Evolutionary conservation across 257 asterid genomes (phyloP).

Genomic region (Lithospermum erythrorhizon): DNA sequence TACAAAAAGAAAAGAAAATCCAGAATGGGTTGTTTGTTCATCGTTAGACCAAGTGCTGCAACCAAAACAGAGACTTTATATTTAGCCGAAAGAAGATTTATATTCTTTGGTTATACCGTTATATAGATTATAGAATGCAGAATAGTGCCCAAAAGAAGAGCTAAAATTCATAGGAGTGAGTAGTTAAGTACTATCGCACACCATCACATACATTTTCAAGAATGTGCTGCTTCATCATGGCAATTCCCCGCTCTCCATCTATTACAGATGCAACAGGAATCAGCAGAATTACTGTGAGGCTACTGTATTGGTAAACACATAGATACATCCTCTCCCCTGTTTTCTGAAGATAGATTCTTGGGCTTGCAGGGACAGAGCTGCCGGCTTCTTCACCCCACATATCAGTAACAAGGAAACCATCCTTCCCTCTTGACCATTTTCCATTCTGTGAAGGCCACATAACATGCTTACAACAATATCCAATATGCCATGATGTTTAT

Average conservation of each 20-base stretch:
- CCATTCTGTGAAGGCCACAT: conserved; percentile 83
- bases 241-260: conserved; percentile 72
- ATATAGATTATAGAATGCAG: background rate
- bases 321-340: conserved; percentile 78
- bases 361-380: conserved; percentile 37
- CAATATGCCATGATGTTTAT: conserved; percentile 39
- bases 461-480: conserved; percentile 47
- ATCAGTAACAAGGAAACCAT: conserved; percentile 78
- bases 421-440: conserved; percentile 87
- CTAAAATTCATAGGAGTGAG: background rate
- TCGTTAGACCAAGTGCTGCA: background rate
- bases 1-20: background rate
- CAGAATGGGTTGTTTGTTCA: background rate
- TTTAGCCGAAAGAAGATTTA: background rate
- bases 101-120: background rate
- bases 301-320: conserved; percentile 68
- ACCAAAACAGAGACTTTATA: background rate
- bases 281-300: conserved; percentile 66
- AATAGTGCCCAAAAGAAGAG: too few relatives aligned
- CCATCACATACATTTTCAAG: conserved; percentile 63
- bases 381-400: conserved; percentile 75
- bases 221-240: conserved; percentile 68
- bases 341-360: conserved; percentile 64
- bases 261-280: conserved; percentile 61
- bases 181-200: conserved; percentile 7